Conservation (phyloP, 345 rosid species). For the Raphanus sativus region DNA sequence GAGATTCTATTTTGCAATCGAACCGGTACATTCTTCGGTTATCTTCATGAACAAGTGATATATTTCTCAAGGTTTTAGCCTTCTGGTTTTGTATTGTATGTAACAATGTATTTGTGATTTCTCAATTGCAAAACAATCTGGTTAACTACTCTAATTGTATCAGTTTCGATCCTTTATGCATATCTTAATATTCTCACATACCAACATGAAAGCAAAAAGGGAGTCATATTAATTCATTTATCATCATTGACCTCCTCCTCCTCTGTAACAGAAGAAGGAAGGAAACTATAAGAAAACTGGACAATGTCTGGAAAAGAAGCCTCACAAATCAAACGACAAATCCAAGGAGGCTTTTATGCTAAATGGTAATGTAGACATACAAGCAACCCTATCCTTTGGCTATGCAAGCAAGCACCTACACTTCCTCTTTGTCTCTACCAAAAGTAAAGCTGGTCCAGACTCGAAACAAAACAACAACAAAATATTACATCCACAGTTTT, state of each 20-base stretch:
- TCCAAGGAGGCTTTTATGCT: conserved; percentile 40
- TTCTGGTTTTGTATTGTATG: not conserved
- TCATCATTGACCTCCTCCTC: conserved; percentile 5
- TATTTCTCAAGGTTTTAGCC: not conserved
- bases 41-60: not conserved
- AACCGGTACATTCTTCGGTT: conserved; percentile 7
- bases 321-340: conserved; percentile 31
- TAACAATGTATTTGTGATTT: not conserved
- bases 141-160: not conserved
- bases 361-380: conserved; percentile 27
- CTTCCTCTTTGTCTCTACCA: conserved; percentile 28
- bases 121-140: not conserved
- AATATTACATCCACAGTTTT: conserved; percentile 29
- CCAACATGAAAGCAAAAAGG: not conserved
- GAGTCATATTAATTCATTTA: conserved; percentile 8
- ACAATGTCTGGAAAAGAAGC: conserved; percentile 24
- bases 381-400: conserved; percentile 36
- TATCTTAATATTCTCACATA: not conserved
- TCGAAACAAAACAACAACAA: conserved; percentile 16
- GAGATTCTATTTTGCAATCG: conserved; percentile 1
- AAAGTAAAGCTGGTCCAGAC: conserved; percentile 23
- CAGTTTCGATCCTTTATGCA: not conserved
- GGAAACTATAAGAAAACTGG: conserved; percentile 2
- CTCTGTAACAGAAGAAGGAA: not conserved
- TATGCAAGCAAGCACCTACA: conserved; percentile 15